phyloP scores from a whole-genome alignment of 352 stramenopile genomes.

The Globisporangium takayamanum region DNA sequence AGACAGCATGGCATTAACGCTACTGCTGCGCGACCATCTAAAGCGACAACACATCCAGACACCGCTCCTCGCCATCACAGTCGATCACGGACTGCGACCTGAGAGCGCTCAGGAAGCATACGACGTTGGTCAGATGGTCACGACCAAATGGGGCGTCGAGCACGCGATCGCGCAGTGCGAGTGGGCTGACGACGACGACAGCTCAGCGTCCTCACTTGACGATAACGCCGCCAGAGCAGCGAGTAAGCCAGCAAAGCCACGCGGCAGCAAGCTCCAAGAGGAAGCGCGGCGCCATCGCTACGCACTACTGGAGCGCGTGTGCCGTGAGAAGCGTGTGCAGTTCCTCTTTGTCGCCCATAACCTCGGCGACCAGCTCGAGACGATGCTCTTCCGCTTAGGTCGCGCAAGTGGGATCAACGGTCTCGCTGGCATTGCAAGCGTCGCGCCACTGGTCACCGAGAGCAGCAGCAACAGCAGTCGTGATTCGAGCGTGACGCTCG shows the following conservation, averaged over 20 bases:
- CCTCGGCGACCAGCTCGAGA: slow-evolving; percentile 74
- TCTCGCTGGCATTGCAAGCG: slow-evolving; percentile 51
- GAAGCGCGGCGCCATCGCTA: slow-evolving; percentile 65
- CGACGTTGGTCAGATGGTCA: slow-evolving; percentile 40
- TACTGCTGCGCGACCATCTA: slow-evolving; percentile 65
- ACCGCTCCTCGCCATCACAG: slow-evolving; percentile 69
- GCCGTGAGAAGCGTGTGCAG: slow-evolving; percentile 41
- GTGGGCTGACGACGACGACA: slow-evolving; percentile 26
- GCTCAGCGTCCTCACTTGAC: too few relatives aligned
- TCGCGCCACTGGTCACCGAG: slow-evolving; percentile 20
- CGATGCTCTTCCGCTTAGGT: slow-evolving; percentile 70
- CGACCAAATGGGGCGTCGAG: slow-evolving; percentile 29
- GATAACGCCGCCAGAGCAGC: background rate
- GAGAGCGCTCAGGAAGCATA: slow-evolving; percentile 62
- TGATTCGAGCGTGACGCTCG: slow-evolving; percentile 19
- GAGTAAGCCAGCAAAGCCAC: slow-evolving; percentile 22
- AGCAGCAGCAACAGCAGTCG: background rate
- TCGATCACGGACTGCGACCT: slow-evolving; percentile 63
- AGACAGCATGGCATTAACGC: slow-evolving; percentile 77
- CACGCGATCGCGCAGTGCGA: slow-evolving; percentile 51
- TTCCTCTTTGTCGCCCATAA: slow-evolving; percentile 79
- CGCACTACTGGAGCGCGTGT: slow-evolving; percentile 45
- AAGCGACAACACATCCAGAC: slow-evolving; percentile 36
- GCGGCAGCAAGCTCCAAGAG: slow-evolving; percentile 72
- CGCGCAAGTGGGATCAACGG: slow-evolving; percentile 71